Evolutionary conservation across 306 rosid species (phyloP).

Genomic region (Prosopis cineraria): DNA sequence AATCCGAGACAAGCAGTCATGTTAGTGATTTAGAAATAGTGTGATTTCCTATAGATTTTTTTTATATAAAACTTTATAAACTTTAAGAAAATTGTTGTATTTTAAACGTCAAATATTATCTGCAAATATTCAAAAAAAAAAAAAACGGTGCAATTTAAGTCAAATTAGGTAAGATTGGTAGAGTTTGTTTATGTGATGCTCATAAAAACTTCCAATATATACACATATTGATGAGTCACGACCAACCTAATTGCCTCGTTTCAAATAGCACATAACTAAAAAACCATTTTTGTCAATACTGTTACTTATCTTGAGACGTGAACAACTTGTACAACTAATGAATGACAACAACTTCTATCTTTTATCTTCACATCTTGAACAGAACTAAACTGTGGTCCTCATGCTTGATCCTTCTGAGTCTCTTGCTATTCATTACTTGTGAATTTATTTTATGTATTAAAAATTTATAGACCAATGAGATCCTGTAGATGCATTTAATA

Average conservation of each 20-base stretch:
- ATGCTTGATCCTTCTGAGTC: background rate
- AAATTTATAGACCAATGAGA: background rate
- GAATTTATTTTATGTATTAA: background rate
- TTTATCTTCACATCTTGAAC: background rate
- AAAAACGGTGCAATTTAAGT: background rate
- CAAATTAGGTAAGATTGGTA: background rate
- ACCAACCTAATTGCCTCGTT: background rate
- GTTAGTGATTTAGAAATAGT: no score
- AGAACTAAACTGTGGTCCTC: background rate
- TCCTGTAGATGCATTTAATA: background rate
- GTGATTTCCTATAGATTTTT: background rate
- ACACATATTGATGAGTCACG: background rate
- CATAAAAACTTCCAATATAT: background rate
- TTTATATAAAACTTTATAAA: no score
- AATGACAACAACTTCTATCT: background rate
- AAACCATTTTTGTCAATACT: background rate
- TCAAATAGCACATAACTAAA: background rate
- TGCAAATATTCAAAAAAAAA: background rate
- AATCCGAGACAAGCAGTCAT: no score
- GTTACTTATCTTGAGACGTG: background rate
- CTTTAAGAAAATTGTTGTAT: background rate
- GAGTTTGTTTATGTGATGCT: background rate
- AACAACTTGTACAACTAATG: background rate
- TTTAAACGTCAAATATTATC: background rate
- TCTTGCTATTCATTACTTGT: background rate